Conservation (phyloP, 345 rosid genomes). For the Acer campestre region DNA sequence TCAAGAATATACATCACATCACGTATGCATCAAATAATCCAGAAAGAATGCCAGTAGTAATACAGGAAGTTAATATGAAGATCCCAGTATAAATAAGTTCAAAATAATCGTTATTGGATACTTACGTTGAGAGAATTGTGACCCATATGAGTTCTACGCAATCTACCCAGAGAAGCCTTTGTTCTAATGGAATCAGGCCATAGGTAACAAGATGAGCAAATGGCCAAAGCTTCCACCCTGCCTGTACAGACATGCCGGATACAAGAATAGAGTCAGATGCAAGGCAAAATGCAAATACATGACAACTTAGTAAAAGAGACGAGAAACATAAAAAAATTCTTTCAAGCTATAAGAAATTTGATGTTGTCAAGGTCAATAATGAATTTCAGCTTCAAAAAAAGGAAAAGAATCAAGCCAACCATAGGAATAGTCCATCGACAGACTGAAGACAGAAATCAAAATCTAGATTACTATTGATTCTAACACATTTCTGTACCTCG, state of each 20-base stretch:
- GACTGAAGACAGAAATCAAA: neutral
- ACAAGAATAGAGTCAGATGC: slow-evolving; percentile 16
- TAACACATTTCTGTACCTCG: neutral
- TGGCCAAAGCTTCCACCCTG: slow-evolving; percentile 99
- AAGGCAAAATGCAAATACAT: neutral
- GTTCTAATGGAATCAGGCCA: slow-evolving; percentile 88
- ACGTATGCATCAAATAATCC: neutral
- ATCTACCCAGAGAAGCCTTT: slow-evolving; percentile 98
- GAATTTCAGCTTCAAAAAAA: neutral
- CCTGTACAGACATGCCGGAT: slow-evolving; percentile 50
- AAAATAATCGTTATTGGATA: slow-evolving; percentile 5
- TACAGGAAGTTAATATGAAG: neutral
- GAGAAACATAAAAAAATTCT: neutral
- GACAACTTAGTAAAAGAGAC: neutral
- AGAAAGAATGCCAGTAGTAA: neutral
- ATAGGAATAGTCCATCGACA: neutral
- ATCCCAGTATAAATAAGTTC: neutral
- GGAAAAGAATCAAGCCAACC: neutral
- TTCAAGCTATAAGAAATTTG: neutral
- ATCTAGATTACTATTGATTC: neutral
- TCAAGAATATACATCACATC: neutral
- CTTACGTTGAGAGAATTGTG: slow-evolving; percentile 97
- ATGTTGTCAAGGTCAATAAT: neutral
- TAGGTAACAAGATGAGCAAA: slow-evolving; percentile 95
- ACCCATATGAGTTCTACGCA: slow-evolving; percentile 97